A percentile compares a stretch with the other conserved stretches of the same genome.
Evolutionary conservation across 1,284 basidiomycete genomes (phyloP).

Genomic region (Jaminaea rosea): DNA sequence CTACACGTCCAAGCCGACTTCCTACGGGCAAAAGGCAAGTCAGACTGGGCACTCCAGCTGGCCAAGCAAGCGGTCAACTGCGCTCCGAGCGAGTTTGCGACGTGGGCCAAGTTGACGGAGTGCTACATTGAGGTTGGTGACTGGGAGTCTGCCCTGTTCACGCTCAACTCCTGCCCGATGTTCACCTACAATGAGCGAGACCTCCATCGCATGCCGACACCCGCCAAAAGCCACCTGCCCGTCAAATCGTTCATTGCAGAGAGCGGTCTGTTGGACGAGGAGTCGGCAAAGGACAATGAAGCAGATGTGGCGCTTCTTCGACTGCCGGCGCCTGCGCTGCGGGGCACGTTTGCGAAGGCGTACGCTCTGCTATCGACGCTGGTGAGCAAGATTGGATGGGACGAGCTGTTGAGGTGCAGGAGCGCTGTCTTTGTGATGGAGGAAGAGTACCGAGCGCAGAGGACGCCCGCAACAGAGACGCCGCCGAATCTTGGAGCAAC

Average conservation of each 20-base stretch:
- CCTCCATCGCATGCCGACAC: slow-evolving; percentile 74
- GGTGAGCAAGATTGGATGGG: slow-evolving; percentile 92
- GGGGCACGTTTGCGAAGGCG: slow-evolving; percentile 91
- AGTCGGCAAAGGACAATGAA: slow-evolving; percentile 70
- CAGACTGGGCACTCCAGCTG: slow-evolving; percentile 81
- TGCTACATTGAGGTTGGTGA: slow-evolving; percentile 82
- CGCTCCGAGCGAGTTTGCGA: slow-evolving; percentile 93
- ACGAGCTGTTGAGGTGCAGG: slow-evolving; percentile 88
- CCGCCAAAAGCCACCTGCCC: slow-evolving; percentile 75
- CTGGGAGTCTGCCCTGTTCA: slow-evolving; percentile 71
- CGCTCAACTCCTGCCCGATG: slow-evolving; percentile 98
- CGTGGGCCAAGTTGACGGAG: slow-evolving; percentile 95
- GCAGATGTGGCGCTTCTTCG: slow-evolving; percentile 87
- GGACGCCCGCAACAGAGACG: slow-evolving; percentile 29
- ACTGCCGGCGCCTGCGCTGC: slow-evolving; percentile 81
- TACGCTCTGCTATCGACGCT: slow-evolving; percentile 81
- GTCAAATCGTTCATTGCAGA: slow-evolving; percentile 76
- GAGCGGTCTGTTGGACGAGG: slow-evolving; percentile 55
- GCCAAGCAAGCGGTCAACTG: slow-evolving; percentile 90
- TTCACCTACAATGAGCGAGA: slow-evolving; percentile 98
- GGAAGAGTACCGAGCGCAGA: slow-evolving; percentile 77
- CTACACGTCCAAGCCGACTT: slow-evolving; percentile 93
- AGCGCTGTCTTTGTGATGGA: slow-evolving; percentile 98
- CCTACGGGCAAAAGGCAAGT: slow-evolving; percentile 61
- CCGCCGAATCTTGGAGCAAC: background rate